Conservation (phyloP, 805 yeast species). For the Novakomyces olei region DNA sequence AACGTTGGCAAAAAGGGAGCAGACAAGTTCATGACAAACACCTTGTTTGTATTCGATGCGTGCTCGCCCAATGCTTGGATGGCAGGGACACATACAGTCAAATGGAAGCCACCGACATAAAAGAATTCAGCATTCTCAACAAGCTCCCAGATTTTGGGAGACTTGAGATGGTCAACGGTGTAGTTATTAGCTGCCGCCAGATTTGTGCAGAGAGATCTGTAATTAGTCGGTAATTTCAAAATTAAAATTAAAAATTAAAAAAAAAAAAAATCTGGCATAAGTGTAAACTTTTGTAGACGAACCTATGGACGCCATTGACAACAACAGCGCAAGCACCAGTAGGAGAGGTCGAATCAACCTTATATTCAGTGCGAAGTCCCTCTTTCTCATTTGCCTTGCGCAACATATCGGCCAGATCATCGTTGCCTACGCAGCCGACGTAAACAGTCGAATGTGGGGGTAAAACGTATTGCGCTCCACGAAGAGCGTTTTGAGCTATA, state of each 20-base stretch:
- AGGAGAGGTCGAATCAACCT: constrained; percentile 39
- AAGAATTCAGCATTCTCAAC: constrained; percentile 62
- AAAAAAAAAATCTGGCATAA: no score
- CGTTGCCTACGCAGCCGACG: constrained; percentile 92
- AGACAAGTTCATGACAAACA: constrained; percentile 64
- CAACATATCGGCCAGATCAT: constrained; percentile 62
- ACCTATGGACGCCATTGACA: constrained; percentile 47
- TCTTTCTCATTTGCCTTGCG: constrained; percentile 64
- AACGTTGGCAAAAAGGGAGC: constrained; percentile 95
- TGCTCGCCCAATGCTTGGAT: constrained; percentile 75
- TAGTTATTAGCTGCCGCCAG: constrained; percentile 96
- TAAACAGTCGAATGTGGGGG: constrained; percentile 68
- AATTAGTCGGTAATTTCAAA: no score
- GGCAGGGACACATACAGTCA: constrained; percentile 93
- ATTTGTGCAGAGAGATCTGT: constrained; percentile 89
- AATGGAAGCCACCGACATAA: constrained; percentile 98
- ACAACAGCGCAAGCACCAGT: constrained; percentile 98
- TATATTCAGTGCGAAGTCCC: constrained; percentile 73
- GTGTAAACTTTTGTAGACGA: no score
- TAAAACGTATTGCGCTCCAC: constrained; percentile 88
- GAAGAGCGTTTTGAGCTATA: constrained; percentile 95
- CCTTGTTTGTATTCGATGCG: constrained; percentile 63
- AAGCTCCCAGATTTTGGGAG: constrained; percentile 69
- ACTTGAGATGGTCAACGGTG: constrained; percentile 67
- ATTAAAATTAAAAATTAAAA: no score